These are phyloP conservation scores for Orbilia brochopaga DNA, from an alignment of 2,329 filamentous ascomycete genomes.

Conservation along the genomic window DNA sequence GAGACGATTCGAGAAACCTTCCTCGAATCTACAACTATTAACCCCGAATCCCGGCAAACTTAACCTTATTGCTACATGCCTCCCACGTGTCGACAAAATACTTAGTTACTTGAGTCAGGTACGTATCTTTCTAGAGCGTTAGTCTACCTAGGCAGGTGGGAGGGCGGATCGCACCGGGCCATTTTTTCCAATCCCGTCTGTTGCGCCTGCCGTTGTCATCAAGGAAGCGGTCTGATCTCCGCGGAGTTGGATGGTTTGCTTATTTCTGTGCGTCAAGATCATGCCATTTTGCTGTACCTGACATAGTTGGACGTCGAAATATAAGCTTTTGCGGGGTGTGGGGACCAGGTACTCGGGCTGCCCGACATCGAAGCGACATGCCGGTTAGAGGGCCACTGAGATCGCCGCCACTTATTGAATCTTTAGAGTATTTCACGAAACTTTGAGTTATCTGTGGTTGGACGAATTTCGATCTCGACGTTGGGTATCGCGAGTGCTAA, in stretches of 20 bases:
- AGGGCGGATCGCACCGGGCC: constrained; percentile 26
- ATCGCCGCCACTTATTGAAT: too few relatives aligned
- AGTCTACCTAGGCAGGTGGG: constrained; percentile 35
- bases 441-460: too few relatives aligned
- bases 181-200: not conserved
- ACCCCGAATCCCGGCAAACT: constrained; percentile 7
- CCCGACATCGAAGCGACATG: too few relatives aligned
- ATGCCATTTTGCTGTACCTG: not conserved
- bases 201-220: constrained; percentile 12
- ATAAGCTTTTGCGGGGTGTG: too few relatives aligned
- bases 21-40: not conserved
- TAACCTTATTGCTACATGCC: constrained; percentile 11
- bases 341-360: too few relatives aligned
- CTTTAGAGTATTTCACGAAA: too few relatives aligned
- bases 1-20: constrained; percentile 20
- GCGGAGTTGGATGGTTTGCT: too few relatives aligned
- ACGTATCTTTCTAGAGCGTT: constrained; percentile 17
- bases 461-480: too few relatives aligned
- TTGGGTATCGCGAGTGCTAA: too few relatives aligned
- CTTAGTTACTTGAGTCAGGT: constrained; percentile 21
- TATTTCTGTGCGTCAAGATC: not conserved
- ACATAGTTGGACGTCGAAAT: too few relatives aligned
- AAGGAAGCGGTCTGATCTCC: too few relatives aligned
- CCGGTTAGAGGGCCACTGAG: too few relatives aligned
- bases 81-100: constrained; percentile 45